Percentiles rank a stretch among this genome's conserved stretches.
Evolutionary conservation across 2,329 filamentous ascomycete genomes (phyloP).

Genomic region (Penicillium sp.): DNA sequence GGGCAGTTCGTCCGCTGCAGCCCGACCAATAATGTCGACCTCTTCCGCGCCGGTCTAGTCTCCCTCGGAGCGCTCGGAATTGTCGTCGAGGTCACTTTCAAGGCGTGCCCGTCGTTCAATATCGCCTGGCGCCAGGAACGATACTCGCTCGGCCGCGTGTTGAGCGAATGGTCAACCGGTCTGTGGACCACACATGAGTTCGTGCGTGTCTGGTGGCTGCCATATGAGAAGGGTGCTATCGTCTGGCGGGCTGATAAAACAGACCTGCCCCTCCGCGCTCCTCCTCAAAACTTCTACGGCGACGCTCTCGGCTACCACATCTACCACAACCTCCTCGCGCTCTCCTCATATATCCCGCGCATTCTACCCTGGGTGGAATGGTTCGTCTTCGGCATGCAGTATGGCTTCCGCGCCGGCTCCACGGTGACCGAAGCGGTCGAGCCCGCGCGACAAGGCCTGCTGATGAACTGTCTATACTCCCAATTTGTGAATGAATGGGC

Average conservation of each 20-base stretch:
- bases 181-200: constrained; percentile 88
- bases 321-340: constrained; percentile 86
- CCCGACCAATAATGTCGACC: constrained; percentile 65
- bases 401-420: constrained; percentile 74
- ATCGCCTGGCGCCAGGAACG: constrained; percentile 84
- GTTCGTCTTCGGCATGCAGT: constrained; percentile 98
- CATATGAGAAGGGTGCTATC: constrained; percentile 83
- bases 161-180: constrained; percentile 69
- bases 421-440: constrained; percentile 73
- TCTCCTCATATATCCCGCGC: constrained; percentile 74
- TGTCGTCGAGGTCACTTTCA: constrained; percentile 84
- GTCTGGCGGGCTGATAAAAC: constrained; percentile 88
- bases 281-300: constrained; percentile 76
- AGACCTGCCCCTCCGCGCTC: constrained; percentile 58
- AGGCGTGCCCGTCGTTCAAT: constrained; percentile 77
- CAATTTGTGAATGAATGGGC: constrained; percentile 99
- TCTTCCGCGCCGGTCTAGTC: constrained; percentile 85
- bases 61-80: constrained; percentile 89
- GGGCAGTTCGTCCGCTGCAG: constrained; percentile 73
- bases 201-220: constrained; percentile 96
- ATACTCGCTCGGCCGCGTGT: constrained; percentile 66
- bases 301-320: constrained; percentile 79
- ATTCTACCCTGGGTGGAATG: constrained; percentile 88
- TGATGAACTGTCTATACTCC: constrained; percentile 98
- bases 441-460: constrained; percentile 73